A percentile compares a stretch with the other conserved stretches of the same genome.
Evolutionary conservation across 2,329 filamentous ascomycete genomes (phyloP).

Genomic region (Fusarium stilboides): DNA sequence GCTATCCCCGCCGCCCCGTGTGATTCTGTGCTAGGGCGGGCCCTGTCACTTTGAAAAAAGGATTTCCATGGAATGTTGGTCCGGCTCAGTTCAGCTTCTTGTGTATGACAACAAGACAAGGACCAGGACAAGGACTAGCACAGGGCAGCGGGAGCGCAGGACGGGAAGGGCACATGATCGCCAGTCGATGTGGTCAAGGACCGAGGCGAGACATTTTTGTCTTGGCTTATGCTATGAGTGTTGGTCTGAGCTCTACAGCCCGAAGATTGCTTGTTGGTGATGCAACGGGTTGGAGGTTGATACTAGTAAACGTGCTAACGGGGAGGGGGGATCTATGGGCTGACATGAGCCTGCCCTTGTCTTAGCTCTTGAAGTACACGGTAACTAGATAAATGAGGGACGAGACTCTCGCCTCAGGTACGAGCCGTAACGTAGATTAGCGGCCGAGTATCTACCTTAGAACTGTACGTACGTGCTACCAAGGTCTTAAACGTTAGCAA

Average conservation of each 20-base stretch:
- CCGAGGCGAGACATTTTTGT: conserved; percentile 23
- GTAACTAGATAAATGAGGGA: conserved; percentile 1
- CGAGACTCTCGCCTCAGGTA: conserved; percentile 23
- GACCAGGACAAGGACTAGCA: background rate
- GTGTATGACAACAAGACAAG: background rate
- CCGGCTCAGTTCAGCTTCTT: background rate
- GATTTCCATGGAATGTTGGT: conserved; percentile 30
- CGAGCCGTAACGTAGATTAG: conserved; percentile 25
- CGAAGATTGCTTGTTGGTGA: conserved; percentile 19
- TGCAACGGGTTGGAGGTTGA: background rate
- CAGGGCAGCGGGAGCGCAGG: conserved; percentile 17
- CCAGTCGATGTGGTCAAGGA: conserved; percentile 31
- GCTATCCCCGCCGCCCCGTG: conserved; percentile 15
- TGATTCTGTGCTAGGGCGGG: conserved; percentile 5
- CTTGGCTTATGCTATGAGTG: conserved; percentile 3
- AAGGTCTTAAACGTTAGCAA: background rate
- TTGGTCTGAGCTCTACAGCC: conserved; percentile 22
- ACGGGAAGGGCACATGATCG: conserved; percentile 39
- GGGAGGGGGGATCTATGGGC: background rate
- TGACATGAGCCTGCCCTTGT: background rate
- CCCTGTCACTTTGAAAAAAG: conserved; percentile 21
- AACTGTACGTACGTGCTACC: background rate
- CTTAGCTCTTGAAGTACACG: background rate
- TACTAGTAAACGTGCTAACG: background rate
- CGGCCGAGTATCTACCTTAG: conserved; percentile 8